Evolutionary conservation across 176 grass and related monocot species (phyloP).

Genomic region (Tuctoria greenei): DNA sequence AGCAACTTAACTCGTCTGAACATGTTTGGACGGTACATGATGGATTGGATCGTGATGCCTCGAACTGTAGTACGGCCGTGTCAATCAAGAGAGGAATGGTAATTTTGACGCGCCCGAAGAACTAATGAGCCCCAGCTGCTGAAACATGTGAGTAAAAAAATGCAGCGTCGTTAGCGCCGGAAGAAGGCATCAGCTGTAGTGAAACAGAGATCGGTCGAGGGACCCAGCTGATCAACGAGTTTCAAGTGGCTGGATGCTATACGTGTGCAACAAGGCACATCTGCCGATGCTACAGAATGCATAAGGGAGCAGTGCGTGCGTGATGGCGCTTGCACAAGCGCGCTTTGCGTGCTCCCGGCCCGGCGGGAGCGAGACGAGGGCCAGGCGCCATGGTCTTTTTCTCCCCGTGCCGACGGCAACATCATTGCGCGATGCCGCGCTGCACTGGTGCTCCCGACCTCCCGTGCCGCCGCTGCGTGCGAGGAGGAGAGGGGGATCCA

Average conservation of each 20-base stretch:
- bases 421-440: neutral
- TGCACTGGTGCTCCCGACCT: neutral
- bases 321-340: neutral
- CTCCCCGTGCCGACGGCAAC: neutral
- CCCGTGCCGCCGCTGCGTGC: neutral
- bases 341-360: neutral
- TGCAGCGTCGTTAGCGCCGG: too few relatives aligned
- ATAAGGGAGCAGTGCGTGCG: neutral
- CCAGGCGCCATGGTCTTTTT: neutral
- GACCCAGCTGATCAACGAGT: neutral
- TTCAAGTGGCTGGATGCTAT: neutral
- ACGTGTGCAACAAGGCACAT: neutral
- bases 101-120: neutral
- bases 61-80: neutral
- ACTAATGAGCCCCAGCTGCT: neutral
- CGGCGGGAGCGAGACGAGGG: too few relatives aligned
- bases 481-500: too few relatives aligned
- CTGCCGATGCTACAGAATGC: neutral
- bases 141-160: too few relatives aligned
- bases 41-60: neutral
- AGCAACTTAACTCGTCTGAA: neutral
- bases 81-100: neutral
- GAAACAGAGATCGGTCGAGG: too few relatives aligned
- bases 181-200: too few relatives aligned
- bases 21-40: neutral